Evolutionary conservation across 768 basidiomycete species (phyloP).

Genomic region (Suillus variegatus): DNA sequence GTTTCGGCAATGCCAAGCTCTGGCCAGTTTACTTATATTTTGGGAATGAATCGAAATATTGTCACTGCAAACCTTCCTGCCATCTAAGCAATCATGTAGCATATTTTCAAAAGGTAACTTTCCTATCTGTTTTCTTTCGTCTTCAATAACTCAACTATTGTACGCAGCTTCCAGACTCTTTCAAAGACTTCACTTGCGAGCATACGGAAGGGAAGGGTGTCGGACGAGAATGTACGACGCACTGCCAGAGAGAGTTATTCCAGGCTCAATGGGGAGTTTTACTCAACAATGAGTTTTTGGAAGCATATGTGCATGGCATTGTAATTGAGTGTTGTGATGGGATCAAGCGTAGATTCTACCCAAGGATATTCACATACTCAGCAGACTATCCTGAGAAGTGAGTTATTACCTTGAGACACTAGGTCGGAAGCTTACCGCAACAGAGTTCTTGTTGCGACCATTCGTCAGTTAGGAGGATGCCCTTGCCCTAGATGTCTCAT

Average conservation of each 20-base stretch:
- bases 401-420: not conserved
- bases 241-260: conserved; percentile 18
- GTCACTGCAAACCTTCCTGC: conserved; percentile 15
- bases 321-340: too few species aligned
- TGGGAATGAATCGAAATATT: conserved; percentile 26
- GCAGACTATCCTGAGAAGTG: conserved; percentile 28
- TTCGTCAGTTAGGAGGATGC: conserved; percentile 24
- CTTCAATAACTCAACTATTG: not conserved
- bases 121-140: not conserved
- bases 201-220: not conserved
- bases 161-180: conserved; percentile 15
- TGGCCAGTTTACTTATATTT: conserved; percentile 27
- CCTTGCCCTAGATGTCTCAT: conserved; percentile 31
- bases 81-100: conserved; percentile 13
- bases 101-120: conserved; percentile 13
- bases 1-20: conserved; percentile 29
- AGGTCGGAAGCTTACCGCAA: not conserved
- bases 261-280: conserved; percentile 4
- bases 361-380: not conserved
- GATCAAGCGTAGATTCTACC: too few species aligned
- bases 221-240: conserved; percentile 7
- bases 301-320: too few species aligned
- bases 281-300: too few species aligned
- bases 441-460: conserved; percentile 23
- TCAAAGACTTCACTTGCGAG: conserved; percentile 7